These are phyloP conservation scores for Lepidopterella palustris DNA, from an alignment of 495 filamentous ascomycete species.

Conservation along the genomic window DNA sequence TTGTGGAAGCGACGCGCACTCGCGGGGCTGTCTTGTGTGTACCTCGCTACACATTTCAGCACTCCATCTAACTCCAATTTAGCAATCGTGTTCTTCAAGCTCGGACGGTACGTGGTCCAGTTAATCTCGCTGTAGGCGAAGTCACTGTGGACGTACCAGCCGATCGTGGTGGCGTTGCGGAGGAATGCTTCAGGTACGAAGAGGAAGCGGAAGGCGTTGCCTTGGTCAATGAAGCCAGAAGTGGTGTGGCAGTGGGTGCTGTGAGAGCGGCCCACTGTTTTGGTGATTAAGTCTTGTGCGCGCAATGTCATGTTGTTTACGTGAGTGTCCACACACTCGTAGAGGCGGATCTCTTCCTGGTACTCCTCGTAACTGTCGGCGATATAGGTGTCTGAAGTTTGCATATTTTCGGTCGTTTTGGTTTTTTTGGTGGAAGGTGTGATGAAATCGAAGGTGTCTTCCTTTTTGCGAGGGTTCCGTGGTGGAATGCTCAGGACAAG, in stretches of 20 bases:
- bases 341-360: not conserved
- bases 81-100: not conserved
- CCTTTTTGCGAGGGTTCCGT: too few relatives aligned
- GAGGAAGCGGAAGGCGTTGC: not conserved
- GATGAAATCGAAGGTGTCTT: too few relatives aligned
- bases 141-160: not conserved
- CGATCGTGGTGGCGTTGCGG: not conserved
- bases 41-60: too few relatives aligned
- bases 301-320: not conserved
- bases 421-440: not conserved
- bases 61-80: too few relatives aligned
- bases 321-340: not conserved
- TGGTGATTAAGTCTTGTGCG: not conserved
- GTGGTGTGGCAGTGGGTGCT: not conserved
- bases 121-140: not conserved
- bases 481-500: too few relatives aligned
- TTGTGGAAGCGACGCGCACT: too few relatives aligned
- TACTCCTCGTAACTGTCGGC: not conserved
- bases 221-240: not conserved
- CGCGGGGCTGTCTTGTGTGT: too few relatives aligned
- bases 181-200: not conserved
- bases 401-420: too few relatives aligned
- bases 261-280: not conserved
- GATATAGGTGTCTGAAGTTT: too few relatives aligned
- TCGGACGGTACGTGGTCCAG: not conserved